Conservation (phyloP, 306 rosid species). For the Sophora flavescens region DNA sequence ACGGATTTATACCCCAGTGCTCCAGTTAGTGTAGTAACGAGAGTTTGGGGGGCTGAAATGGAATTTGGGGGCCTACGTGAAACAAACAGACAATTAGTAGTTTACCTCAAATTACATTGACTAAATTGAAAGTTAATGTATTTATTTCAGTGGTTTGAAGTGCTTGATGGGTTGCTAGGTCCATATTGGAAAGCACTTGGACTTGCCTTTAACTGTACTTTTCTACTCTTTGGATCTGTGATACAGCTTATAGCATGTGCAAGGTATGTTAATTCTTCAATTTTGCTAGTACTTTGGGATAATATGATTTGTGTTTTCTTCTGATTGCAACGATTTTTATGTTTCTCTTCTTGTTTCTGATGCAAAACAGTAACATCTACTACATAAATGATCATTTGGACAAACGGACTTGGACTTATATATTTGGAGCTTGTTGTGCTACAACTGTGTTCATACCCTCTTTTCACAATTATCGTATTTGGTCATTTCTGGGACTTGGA, state of each 20-base stretch:
- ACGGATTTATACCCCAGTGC: too few relatives aligned
- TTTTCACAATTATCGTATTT: slow-evolving; percentile 93
- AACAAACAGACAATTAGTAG: background rate
- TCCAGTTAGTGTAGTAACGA: too few relatives aligned
- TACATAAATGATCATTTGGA: slow-evolving; percentile 91
- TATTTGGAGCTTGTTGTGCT: slow-evolving; percentile 99
- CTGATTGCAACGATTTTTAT: slow-evolving; percentile 13
- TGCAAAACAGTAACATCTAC: slow-evolving; percentile 83
- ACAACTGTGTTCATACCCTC: slow-evolving; percentile 97
- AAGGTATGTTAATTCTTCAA: slow-evolving; percentile 57
- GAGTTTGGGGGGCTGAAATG: too few relatives aligned
- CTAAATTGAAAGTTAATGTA: slow-evolving; percentile 36
- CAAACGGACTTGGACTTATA: slow-evolving; percentile 97
- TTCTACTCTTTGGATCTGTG: slow-evolving; percentile 96
- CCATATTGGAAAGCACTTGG: slow-evolving; percentile 94
- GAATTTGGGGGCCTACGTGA: too few relatives aligned
- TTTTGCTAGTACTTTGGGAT: background rate
- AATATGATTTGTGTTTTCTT: slow-evolving; percentile 6
- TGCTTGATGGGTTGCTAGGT: slow-evolving; percentile 93
- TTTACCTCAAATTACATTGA: background rate
- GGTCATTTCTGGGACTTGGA: slow-evolving; percentile 97
- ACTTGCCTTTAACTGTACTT: slow-evolving; percentile 95
- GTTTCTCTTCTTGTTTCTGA: slow-evolving; percentile 13
- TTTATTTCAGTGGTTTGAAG: slow-evolving; percentile 93
- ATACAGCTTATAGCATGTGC: slow-evolving; percentile 99